Base-by-base conservation (phyloP, 164 flowering plant species). In the Euptelea pleiosperma region DNA sequence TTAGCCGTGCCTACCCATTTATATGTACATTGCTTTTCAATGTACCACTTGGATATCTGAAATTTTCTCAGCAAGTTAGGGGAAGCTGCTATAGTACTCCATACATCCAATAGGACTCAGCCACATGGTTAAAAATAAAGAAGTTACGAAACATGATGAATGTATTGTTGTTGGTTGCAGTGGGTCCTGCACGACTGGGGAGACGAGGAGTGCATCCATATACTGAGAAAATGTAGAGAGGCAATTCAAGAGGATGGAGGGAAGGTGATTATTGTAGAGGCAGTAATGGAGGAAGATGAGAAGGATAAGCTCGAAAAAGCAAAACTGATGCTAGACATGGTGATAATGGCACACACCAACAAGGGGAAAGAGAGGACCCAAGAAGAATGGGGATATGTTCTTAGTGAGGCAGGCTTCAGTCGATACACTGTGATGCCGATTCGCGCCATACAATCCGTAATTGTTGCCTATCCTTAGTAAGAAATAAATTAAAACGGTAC, bases 131-230 rank as follows among this genome's bases (percentile, higher is more conserved):
- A n/a, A n/a, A n/a, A n/a, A n/a, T n/a, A n/a, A n/a, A n/a, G n/a
- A n/a, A n/a, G n/a, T n/a, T n/a, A n/a, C n/a, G n/a, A n/a, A n/a
- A n/a, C n/a, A n/a, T n/a, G n/a, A n/a, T n/a, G n/a, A n/a, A n/a
- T n/a, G n/a, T n/a, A n/a, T n/a, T n/a, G n/a, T 28, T 9, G 18
- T 36, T 2, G 5, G 14, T 40, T 70, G 51, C 42, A 86, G 89
- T 74, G 68, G 72, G 86, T 86, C 25, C 57, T 86, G 39, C 89
- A 84, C 40, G 84, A 86, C 36, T 84, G 93, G 89, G 75, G 67
- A 11, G 89, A 86, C 24, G 80, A 84, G 0, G 79, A 84, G 16
- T 84, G 93, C 73, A 70, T 86, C 47, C 36, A 44, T 4, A 80
- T 84, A 11, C 59, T 86, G 60, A 76, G 47, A 42, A 82, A 77